A percentile compares a stretch with the other conserved stretches of the same genome.
Conservation (phyloP, 495 filamentous ascomycete species). For the Aspergillus avenaceus region DNA sequence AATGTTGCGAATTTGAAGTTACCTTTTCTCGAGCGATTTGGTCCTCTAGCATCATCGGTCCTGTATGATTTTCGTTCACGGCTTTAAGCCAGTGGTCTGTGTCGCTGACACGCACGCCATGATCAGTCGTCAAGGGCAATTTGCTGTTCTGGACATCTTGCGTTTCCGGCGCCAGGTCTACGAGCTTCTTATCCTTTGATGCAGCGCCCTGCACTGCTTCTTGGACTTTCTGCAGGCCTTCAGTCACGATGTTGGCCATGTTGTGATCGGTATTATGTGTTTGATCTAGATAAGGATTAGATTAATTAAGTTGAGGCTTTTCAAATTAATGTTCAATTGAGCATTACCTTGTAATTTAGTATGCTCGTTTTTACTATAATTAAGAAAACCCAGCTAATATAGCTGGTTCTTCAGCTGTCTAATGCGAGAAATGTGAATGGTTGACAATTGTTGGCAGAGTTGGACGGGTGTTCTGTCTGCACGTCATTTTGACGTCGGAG, state of each 20-base stretch:
- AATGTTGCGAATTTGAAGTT: neutral
- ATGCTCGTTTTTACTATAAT: too few species aligned
- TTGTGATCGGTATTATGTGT: neutral
- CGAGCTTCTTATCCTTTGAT: slow-evolving; percentile 23
- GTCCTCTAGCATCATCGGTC: slow-evolving; percentile 64
- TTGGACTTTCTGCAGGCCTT: slow-evolving; percentile 27
- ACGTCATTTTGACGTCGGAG: slow-evolving; percentile 9
- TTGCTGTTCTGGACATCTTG: slow-evolving; percentile 5
- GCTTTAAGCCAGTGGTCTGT: slow-evolving; percentile 75
- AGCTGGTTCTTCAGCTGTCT: neutral
- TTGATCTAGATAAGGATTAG: neutral
- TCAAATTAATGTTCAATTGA: neutral
- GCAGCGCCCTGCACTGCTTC: slow-evolving; percentile 22
- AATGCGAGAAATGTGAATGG: neutral
- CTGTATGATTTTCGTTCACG: slow-evolving; percentile 24
- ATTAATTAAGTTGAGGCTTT: too few species aligned
- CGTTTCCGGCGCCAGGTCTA: slow-evolving; percentile 13
- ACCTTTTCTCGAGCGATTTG: slow-evolving; percentile 76
- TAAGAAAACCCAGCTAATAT: too few species aligned
- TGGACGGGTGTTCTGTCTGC: neutral
- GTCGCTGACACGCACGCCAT: slow-evolving; percentile 65
- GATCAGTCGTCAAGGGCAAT: slow-evolving; percentile 52
- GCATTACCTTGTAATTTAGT: neutral
- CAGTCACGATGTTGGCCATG: slow-evolving; percentile 25
- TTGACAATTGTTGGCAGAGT: neutral